phyloP scores from a whole-genome alignment of 1,139 yeast genomes.

The Magnusiomyces ingens region DNA sequence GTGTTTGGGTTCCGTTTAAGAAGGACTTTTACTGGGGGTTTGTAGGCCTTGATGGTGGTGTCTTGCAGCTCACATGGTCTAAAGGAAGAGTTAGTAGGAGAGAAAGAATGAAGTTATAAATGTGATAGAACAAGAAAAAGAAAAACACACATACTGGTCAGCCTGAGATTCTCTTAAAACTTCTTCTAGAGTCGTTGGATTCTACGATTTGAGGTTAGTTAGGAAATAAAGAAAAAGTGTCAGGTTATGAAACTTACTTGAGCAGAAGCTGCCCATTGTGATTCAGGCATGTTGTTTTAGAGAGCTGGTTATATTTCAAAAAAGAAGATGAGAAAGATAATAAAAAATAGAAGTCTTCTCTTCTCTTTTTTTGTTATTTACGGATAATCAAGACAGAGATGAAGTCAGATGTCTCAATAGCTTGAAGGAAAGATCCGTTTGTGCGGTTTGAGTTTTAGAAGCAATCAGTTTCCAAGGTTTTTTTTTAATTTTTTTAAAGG shows the following conservation, averaged over 20 bases:
- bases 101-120: not conserved
- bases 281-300: not conserved
- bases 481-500: too few species aligned
- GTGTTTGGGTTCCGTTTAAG: conserved; percentile 13
- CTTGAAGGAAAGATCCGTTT: too few species aligned
- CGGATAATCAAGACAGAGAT: too few species aligned
- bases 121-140: not conserved
- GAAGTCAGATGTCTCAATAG: too few species aligned
- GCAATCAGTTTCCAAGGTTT: too few species aligned
- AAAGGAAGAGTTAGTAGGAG: too few species aligned
- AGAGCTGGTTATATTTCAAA: too few species aligned
- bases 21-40: conserved; percentile 11
- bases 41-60: conserved; percentile 10
- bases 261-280: not conserved
- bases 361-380: too few species aligned
- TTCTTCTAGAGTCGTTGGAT: conserved; percentile 11
- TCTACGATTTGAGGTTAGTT: not conserved
- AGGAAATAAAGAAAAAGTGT: not conserved
- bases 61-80: conserved; percentile 13
- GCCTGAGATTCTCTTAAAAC: conserved; percentile 8
- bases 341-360: too few species aligned
- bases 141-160: not conserved
- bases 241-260: not conserved
- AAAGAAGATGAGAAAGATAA: too few species aligned
- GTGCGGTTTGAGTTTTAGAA: too few species aligned